Evolutionary conservation across 352 stramenopile genomes (phyloP).

Genomic region (Peronospora belbahrii): DNA sequence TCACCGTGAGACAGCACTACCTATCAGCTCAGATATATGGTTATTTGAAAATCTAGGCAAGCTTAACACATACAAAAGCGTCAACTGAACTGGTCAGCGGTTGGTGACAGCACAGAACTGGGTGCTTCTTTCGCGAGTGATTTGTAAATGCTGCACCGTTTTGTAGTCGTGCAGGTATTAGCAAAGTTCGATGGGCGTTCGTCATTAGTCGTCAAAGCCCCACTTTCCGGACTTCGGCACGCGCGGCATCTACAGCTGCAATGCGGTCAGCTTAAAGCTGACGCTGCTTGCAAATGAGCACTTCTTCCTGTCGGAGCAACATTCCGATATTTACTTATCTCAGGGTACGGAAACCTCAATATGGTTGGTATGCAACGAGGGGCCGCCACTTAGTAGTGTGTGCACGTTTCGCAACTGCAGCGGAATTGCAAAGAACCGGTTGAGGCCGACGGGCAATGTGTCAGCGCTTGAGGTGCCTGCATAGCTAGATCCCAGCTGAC

Average conservation of each 20-base stretch:
- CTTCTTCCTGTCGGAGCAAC: slow-evolving; percentile 23
- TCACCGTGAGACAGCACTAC: slow-evolving; percentile 15
- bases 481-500: too few species aligned
- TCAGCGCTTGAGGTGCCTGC: too few species aligned
- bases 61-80: slow-evolving; percentile 18
- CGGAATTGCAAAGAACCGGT: too few species aligned
- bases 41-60: neutral
- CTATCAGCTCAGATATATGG: slow-evolving; percentile 1
- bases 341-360: slow-evolving; percentile 18
- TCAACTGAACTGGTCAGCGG: slow-evolving; percentile 17
- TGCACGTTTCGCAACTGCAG: too few species aligned
- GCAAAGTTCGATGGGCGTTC: too few species aligned
- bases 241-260: slow-evolving; percentile 19
- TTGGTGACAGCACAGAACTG: slow-evolving; percentile 20
- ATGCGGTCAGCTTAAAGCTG: slow-evolving; percentile 21
- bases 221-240: slow-evolving; percentile 12
- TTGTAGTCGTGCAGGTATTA: too few species aligned
- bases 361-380: neutral
- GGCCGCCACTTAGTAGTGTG: too few species aligned
- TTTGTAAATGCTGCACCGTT: too few species aligned
- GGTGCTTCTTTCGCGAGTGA: too few species aligned
- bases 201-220: neutral
- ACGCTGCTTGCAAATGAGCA: slow-evolving; percentile 27
- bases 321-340: slow-evolving; percentile 23
- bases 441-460: too few species aligned